Percentiles rank a stretch among this genome's conserved stretches.
phyloP scores from a whole-genome alignment of 495 filamentous ascomycete species.

The Talaromyces liani region DNA sequence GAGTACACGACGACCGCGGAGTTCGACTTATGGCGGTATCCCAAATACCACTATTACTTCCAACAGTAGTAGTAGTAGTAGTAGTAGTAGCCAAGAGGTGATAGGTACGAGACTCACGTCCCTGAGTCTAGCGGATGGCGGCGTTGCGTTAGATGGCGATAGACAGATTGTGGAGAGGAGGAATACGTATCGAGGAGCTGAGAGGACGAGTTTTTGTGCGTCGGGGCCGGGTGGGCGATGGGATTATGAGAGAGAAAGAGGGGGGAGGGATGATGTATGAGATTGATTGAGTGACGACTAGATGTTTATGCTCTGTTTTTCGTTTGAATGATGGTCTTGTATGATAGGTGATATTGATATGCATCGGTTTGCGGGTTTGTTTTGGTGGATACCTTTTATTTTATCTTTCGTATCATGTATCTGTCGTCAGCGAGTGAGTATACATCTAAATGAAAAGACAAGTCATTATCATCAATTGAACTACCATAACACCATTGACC shows the following conservation, averaged over 20 bases:
- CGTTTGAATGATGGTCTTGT: neutral
- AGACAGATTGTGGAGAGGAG: slow-evolving; percentile 6
- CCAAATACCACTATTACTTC: neutral
- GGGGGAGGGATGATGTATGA: neutral
- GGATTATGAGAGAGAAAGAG: neutral
- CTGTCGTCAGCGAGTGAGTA: neutral
- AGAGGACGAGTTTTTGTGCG: slow-evolving; percentile 25
- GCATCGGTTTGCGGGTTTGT: neutral
- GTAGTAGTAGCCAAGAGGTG: neutral
- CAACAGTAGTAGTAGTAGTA: neutral
- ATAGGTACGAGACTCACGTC: slow-evolving; percentile 13
- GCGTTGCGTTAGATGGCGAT: slow-evolving; percentile 15
- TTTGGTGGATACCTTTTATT: neutral
- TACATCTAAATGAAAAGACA: neutral
- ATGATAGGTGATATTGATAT: neutral
- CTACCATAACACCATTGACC: neutral
- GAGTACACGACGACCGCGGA: slow-evolving; percentile 30
- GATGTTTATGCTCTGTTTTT: neutral
- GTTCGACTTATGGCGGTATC: slow-evolving; percentile 24
- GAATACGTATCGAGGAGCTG: slow-evolving; percentile 28
- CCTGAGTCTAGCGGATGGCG: slow-evolving; percentile 18
- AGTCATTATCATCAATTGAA: neutral
- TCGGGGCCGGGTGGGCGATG: neutral
- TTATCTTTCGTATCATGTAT: neutral
- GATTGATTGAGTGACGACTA: neutral